phyloP scores from a whole-genome alignment of 371 early-diverging fungal species.

The Agmasoma carcini region DNA sequence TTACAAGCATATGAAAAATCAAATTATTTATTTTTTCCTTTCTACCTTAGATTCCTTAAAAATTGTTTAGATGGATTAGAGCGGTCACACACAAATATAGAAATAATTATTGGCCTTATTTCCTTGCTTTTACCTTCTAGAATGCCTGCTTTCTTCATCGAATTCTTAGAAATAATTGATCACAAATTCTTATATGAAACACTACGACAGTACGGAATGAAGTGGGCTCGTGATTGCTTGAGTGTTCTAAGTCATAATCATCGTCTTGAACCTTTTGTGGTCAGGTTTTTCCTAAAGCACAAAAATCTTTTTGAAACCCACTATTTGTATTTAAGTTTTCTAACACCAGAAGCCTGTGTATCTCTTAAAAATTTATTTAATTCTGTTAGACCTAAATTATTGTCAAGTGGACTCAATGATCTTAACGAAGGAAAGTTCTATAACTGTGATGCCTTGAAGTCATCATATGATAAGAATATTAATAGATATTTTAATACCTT shows the following conservation, averaged over 20 bases:
- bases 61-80: conserved; percentile 29
- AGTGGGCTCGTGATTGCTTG: conserved; percentile 13
- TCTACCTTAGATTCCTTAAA: conserved; percentile 35
- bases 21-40: conserved; percentile 38
- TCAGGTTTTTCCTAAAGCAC: conserved; percentile 14
- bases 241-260: conserved; percentile 8
- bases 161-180: conserved; percentile 31
- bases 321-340: conserved; percentile 21
- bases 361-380: conserved; percentile 42
- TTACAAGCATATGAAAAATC: conserved; percentile 37
- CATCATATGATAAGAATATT: neutral
- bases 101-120: conserved; percentile 11
- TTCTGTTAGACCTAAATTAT: neutral
- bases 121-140: conserved; percentile 28
- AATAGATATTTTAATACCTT: neutral
- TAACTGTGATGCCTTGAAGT: neutral
- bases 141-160: conserved; percentile 32
- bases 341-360: conserved; percentile 25
- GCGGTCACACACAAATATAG: conserved; percentile 9
- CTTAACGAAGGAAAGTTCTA: neutral
- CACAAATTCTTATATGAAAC: conserved; percentile 13
- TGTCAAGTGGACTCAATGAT: too few relatives aligned
- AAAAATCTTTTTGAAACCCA: conserved; percentile 16
- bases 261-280: conserved; percentile 8
- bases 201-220: conserved; percentile 9